These are phyloP conservation scores for Acacia pycnantha DNA, from an alignment of 331 rosid genomes.

Conservation along the genomic window DNA sequence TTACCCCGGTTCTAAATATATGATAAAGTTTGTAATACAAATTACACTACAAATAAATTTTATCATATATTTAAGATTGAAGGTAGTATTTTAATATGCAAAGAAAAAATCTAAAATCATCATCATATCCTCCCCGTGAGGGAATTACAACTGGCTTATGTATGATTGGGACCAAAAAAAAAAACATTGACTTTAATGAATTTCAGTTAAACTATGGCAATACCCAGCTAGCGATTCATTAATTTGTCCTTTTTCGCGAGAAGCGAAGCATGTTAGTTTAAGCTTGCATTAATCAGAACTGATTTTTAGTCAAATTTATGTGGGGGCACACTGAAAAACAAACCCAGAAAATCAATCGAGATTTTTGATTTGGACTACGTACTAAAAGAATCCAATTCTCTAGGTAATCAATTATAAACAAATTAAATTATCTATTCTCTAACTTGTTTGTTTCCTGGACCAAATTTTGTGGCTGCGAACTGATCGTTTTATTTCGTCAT, in stretches of 20 bases:
- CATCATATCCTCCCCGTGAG: background rate
- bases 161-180: background rate
- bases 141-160: slow-evolving; percentile 30
- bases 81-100: background rate
- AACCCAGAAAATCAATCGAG: slow-evolving; percentile 24
- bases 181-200: background rate
- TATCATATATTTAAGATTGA: too few relatives aligned
- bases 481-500: background rate
- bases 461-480: slow-evolving; percentile 23
- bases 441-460: slow-evolving; percentile 25
- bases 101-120: slow-evolving; percentile 1
- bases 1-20: too few relatives aligned
- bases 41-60: too few relatives aligned
- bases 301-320: slow-evolving; percentile 38
- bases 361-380: slow-evolving; percentile 3
- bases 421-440: slow-evolving; percentile 27
- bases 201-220: background rate
- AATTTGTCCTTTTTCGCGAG: slow-evolving; percentile 27
- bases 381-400: slow-evolving; percentile 28
- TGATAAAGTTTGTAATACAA: too few relatives aligned
- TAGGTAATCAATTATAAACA: slow-evolving; percentile 8
- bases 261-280: slow-evolving; percentile 28
- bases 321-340: slow-evolving; percentile 37
- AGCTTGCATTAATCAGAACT: slow-evolving; percentile 8
- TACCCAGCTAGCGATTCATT: background rate